Evolutionary conservation across 441 rosid genomes (phyloP).

Genomic region (Hura crepitans): DNA sequence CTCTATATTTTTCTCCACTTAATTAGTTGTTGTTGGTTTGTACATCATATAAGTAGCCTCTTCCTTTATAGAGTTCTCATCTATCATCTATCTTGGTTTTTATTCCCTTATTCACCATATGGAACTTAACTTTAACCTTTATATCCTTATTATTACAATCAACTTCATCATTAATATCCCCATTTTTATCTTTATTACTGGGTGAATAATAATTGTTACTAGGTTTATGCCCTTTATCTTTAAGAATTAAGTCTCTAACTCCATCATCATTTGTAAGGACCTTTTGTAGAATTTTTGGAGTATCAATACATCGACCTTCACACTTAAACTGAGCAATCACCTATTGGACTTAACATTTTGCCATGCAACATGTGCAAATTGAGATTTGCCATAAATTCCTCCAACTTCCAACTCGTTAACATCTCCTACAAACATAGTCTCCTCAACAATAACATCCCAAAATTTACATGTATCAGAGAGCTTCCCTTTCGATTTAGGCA

Average conservation of each 20-base stretch:
- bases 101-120: not conserved
- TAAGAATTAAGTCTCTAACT: not conserved
- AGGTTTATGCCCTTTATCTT: not conserved
- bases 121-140: not conserved
- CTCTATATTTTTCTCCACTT: not conserved
- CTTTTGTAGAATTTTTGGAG: not conserved
- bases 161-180: not conserved
- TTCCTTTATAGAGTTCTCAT: not conserved
- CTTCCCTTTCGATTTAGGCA: not conserved
- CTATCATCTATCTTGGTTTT: conserved; percentile 1
- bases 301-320: not conserved
- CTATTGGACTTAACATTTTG: not conserved
- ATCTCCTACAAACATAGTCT: not conserved
- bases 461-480: not conserved
- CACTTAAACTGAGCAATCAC: not conserved
- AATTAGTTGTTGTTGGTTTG: not conserved
- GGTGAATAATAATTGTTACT: not conserved
- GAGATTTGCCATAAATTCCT: not conserved
- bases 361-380: too few species aligned
- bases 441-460: not conserved
- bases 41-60: not conserved
- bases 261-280: not conserved
- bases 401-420: not conserved
- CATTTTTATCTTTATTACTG: not conserved
- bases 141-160: not conserved